Percentiles rank a stretch among this genome's conserved stretches.
These are phyloP conservation scores for Nakazawaea populi DNA, from an alignment of 805 yeast species.

Conservation along the genomic window DNA sequence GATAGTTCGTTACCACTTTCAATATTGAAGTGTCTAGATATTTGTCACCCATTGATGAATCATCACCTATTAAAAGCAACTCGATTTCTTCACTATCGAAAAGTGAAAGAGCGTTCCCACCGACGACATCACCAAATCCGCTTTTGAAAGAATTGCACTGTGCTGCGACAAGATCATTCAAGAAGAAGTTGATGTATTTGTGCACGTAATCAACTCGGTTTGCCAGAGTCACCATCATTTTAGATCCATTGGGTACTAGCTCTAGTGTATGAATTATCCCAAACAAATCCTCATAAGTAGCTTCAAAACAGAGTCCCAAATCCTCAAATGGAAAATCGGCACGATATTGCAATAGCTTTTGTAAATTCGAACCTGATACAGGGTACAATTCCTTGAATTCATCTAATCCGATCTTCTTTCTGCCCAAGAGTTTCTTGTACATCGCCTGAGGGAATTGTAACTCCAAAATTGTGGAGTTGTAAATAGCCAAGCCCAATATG, in stretches of 20 bases:
- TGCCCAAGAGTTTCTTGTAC: constrained; percentile 65
- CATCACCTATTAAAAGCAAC: constrained; percentile 71
- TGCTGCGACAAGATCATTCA: constrained; percentile 45
- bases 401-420: constrained; percentile 44
- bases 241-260: constrained; percentile 54
- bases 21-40: constrained; percentile 58
- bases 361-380: constrained; percentile 46
- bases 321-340: constrained; percentile 36
- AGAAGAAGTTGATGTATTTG: constrained; percentile 53
- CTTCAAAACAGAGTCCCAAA: constrained; percentile 53
- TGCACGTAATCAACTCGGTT: constrained; percentile 60
- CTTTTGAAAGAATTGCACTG: constrained; percentile 54
- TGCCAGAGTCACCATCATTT: constrained; percentile 45
- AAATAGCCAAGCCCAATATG: constrained; percentile 83
- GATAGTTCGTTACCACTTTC: constrained; percentile 67
- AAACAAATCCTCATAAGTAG: constrained; percentile 45
- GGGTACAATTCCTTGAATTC: constrained; percentile 74
- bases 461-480: constrained; percentile 83
- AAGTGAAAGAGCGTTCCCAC: constrained; percentile 73
- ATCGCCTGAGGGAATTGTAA: constrained; percentile 69
- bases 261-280: constrained; percentile 39
- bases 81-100: constrained; percentile 82
- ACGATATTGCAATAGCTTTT: constrained; percentile 36
- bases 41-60: constrained; percentile 31
- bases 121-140: constrained; percentile 76